A percentile compares a stretch with the other conserved stretches of the same genome.
phyloP scores from a whole-genome alignment of 768 basidiomycete genomes.

The Glaciozyma martinii region DNA sequence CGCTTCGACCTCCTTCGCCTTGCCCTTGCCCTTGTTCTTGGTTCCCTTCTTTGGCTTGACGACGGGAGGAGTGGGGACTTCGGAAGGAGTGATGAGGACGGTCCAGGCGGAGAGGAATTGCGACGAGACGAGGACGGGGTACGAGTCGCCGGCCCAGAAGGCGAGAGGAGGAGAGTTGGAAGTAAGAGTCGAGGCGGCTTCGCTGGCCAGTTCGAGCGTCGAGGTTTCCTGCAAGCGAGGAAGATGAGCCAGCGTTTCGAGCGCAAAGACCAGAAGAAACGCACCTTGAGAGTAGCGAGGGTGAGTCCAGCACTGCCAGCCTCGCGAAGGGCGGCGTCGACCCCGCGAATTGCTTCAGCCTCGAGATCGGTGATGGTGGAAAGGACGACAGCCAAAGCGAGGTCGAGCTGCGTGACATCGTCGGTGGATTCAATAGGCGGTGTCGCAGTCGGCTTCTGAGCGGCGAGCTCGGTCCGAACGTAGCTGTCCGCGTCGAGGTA shows the following conservation, averaged over 20 bases:
- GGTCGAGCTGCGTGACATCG: not conserved
- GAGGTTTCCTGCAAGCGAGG: not conserved
- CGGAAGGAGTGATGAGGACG: not conserved
- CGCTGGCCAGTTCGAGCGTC: not conserved
- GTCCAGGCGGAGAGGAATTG: not conserved
- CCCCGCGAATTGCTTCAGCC: not conserved
- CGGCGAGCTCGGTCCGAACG: not conserved
- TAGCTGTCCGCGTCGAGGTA: not conserved
- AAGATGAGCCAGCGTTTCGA: not conserved
- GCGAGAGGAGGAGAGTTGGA: slow-evolving; percentile 3
- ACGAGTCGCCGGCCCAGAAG: slow-evolving; percentile 4
- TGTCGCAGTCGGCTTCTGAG: not conserved
- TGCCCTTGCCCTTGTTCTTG: too few relatives aligned
- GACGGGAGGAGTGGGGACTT: not conserved
- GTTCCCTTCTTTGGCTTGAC: not conserved
- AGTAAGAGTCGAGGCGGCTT: not conserved
- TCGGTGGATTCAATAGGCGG: not conserved
- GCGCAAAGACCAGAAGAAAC: not conserved
- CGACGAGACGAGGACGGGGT: slow-evolving; percentile 8
- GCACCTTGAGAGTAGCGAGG: not conserved
- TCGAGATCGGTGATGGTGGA: not conserved
- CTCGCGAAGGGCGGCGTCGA: not conserved
- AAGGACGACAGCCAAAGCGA: not conserved
- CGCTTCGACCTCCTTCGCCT: not conserved
- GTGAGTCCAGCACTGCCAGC: not conserved